phyloP scores from a whole-genome alignment of 768 basidiomycete genomes.

The Lactarius indigo region DNA sequence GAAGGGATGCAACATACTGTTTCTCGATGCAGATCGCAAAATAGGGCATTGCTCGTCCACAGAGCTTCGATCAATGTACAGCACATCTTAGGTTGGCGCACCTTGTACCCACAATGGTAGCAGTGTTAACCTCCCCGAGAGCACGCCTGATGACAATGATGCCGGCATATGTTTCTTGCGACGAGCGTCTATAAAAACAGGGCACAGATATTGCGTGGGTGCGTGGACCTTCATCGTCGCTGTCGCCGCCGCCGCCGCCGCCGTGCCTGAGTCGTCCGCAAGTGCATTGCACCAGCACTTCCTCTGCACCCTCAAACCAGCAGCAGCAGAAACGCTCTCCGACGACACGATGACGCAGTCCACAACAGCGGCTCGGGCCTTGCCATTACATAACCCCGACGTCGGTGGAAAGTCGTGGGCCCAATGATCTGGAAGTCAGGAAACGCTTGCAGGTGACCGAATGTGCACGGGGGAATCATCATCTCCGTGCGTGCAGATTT shows the following conservation, averaged over 20 bases:
- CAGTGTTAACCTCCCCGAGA: background rate
- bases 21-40: too few relatives aligned
- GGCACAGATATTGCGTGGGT: background rate
- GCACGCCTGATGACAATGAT: too few relatives aligned
- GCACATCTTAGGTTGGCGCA: slow-evolving; percentile 13
- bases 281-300: slow-evolving; percentile 14
- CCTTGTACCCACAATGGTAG: slow-evolving; percentile 21
- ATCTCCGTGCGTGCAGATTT: background rate
- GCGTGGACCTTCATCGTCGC: background rate
- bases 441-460: background rate
- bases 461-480: slow-evolving; percentile 1
- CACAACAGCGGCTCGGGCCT: background rate
- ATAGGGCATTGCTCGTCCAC: too few relatives aligned
- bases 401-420: too few relatives aligned
- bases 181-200: background rate
- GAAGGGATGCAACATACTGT: slow-evolving; percentile 2
- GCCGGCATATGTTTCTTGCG: background rate
- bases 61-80: too few relatives aligned
- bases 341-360: background rate
- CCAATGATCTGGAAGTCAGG: background rate
- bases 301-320: background rate
- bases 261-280: too few relatives aligned
- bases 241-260: background rate
- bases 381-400: too few relatives aligned
- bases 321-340: background rate